Conservation (phyloP, 1,284 basidiomycete genomes). For the Mixia osmundae region DNA sequence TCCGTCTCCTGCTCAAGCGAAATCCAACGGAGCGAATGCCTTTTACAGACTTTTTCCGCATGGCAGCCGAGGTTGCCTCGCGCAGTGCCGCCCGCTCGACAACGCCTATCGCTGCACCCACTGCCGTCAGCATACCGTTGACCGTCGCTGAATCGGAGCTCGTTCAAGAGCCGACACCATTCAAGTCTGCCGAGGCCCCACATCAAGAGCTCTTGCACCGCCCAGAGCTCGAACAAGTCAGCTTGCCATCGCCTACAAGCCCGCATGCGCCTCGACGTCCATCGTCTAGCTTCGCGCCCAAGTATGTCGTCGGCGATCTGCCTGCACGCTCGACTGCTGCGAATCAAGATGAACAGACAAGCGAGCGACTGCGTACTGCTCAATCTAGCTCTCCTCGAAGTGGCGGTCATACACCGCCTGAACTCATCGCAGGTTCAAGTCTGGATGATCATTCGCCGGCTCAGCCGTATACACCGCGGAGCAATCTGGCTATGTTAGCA, state of each 20-base stretch:
- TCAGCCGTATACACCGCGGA: background rate
- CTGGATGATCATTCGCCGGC: background rate
- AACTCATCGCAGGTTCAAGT: background rate
- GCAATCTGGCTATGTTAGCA: background rate
- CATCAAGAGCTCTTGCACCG: constrained; percentile 13
- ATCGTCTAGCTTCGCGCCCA: constrained; percentile 8
- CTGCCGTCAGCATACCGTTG: constrained; percentile 5
- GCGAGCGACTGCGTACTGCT: too few relatives aligned
- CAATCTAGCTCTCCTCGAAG: background rate
- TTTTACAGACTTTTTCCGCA: constrained; percentile 80
- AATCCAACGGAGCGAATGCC: constrained; percentile 61
- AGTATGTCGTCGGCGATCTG: constrained; percentile 10
- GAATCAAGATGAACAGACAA: too few relatives aligned
- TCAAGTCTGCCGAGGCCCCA: background rate
- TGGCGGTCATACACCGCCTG: background rate
- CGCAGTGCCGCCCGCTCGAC: constrained; percentile 5
- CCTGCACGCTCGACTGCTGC: too few relatives aligned
- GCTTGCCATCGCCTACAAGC: background rate
- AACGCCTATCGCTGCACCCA: background rate
- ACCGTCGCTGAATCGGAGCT: constrained; percentile 7
- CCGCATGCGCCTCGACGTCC: background rate
- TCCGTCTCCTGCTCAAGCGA: constrained; percentile 57
- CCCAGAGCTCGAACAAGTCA: constrained; percentile 9
- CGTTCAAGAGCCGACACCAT: background rate
- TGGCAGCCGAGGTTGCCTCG: constrained; percentile 19